Evolutionary conservation across 805 yeast species (phyloP).

Genomic region (Saccharomycopsis sp.): DNA sequence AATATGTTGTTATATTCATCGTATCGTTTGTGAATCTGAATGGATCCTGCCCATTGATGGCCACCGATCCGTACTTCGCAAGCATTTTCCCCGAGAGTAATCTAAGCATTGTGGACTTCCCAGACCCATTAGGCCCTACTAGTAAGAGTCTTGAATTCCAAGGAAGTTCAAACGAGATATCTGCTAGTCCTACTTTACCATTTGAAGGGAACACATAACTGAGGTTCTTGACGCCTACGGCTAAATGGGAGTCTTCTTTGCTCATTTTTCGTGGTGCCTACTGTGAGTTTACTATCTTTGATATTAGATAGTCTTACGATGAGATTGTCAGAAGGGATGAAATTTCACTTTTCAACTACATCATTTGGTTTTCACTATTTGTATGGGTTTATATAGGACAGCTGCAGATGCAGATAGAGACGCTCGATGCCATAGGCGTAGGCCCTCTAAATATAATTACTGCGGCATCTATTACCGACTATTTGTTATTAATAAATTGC

Average conservation of each 20-base stretch:
- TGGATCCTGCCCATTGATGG: constrained; percentile 82
- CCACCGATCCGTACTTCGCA: constrained; percentile 62
- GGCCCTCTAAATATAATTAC: too few relatives aligned
- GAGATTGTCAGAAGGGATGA: too few relatives aligned
- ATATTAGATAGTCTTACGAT: too few relatives aligned
- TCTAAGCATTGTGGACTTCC: constrained; percentile 82
- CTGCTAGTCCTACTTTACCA: constrained; percentile 57
- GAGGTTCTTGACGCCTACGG: constrained; percentile 58
- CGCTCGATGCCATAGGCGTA: too few relatives aligned
- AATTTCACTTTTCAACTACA: too few relatives aligned
- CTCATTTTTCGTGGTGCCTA: background rate
- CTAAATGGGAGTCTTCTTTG: constrained; percentile 24
- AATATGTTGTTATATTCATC: constrained; percentile 56
- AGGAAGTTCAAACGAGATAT: constrained; percentile 55
- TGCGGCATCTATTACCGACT: too few relatives aligned
- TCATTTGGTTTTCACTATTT: too few relatives aligned
- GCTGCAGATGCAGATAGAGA: too few relatives aligned
- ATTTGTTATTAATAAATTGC: too few relatives aligned
- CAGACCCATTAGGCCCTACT: constrained; percentile 96
- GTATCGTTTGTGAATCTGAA: constrained; percentile 54
- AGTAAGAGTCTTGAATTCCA: constrained; percentile 72
- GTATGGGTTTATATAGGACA: too few relatives aligned
- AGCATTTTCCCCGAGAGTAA: constrained; percentile 89
- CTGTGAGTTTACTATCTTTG: background rate
- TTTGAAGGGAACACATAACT: constrained; percentile 61